These are phyloP conservation scores for Lentinula novae-zelandiae DNA, from an alignment of 1,284 basidiomycete genomes.

Conservation along the genomic window DNA sequence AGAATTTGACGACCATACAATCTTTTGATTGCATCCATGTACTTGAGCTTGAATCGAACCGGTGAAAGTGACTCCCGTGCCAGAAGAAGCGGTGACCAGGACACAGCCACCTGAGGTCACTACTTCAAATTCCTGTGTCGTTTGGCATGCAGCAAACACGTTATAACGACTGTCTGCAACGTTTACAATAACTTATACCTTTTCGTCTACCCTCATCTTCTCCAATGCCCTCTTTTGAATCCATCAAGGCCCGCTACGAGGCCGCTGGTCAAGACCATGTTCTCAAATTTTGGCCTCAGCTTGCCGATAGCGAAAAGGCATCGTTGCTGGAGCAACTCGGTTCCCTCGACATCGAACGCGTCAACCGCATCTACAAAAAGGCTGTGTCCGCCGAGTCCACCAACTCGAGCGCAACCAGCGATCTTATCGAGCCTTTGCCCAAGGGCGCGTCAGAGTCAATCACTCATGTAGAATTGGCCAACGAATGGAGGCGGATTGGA, in stretches of 20 bases:
- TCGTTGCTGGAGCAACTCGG: constrained; percentile 74
- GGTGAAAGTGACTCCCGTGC: background rate
- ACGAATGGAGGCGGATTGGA: constrained; percentile 73
- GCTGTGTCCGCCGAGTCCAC: constrained; percentile 70
- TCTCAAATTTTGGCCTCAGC: constrained; percentile 81
- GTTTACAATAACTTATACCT: constrained; percentile 2
- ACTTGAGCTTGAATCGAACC: too few species aligned
- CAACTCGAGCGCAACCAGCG: constrained; percentile 39
- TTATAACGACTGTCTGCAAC: background rate
- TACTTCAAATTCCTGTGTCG: background rate
- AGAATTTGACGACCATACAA: too few species aligned
- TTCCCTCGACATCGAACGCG: constrained; percentile 83
- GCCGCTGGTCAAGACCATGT: constrained; percentile 87
- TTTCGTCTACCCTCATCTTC: constrained; percentile 7
- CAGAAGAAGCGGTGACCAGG: background rate
- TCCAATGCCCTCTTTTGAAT: constrained; percentile 43
- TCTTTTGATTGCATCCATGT: too few species aligned
- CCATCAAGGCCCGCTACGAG: constrained; percentile 61
- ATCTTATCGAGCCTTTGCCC: constrained; percentile 77
- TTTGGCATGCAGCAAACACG: background rate
- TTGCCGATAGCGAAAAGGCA: constrained; percentile 64
- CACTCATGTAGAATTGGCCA: constrained; percentile 50
- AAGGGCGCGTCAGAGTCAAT: constrained; percentile 68
- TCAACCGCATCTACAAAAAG: constrained; percentile 85
- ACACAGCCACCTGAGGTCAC: background rate